A percentile compares a stretch with the other conserved stretches of the same genome.
These are phyloP conservation scores for Colletotrichum shisoi DNA, from an alignment of 2,329 filamentous ascomycete species.

Conservation along the genomic window DNA sequence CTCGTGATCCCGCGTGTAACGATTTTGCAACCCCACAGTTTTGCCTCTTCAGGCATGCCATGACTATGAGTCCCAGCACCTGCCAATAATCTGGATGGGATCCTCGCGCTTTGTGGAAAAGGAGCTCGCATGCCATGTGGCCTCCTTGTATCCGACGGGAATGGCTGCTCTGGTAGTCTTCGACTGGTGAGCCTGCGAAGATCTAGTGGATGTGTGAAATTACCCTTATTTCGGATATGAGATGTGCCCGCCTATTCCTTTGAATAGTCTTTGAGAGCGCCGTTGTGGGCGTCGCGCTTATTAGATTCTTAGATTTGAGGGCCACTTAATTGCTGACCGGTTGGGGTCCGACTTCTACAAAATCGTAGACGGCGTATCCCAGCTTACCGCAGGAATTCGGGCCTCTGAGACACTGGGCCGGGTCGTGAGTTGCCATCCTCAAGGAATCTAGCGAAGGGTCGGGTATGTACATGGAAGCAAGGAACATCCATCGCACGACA, in stretches of 20 bases:
- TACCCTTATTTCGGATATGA: conserved; percentile 35
- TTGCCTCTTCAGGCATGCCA: conserved; percentile 34
- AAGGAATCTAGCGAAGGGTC: conserved; percentile 3
- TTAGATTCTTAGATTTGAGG: not conserved
- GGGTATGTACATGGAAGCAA: not conserved
- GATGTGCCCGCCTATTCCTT: conserved; percentile 11
- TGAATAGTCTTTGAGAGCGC: not conserved
- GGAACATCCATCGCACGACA: conserved; percentile 17
- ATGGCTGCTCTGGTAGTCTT: conserved; percentile 24
- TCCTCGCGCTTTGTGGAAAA: conserved; percentile 23
- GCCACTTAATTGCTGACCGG: not conserved
- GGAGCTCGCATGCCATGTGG: conserved; percentile 36
- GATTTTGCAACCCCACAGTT: conserved; percentile 35
- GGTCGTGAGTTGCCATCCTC: conserved; percentile 10
- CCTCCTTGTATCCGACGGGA: conserved; percentile 35
- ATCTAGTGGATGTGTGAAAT: conserved; percentile 33
- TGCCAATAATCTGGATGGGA: conserved; percentile 26
- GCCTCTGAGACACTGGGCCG: conserved; percentile 15
- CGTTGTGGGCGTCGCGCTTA: conserved; percentile 10
- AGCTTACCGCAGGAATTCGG: conserved; percentile 2
- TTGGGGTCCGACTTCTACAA: not conserved
- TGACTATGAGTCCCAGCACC: conserved; percentile 15
- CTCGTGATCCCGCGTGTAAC: conserved; percentile 37
- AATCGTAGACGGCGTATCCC: not conserved
- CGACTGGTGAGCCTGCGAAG: conserved; percentile 19